phyloP scores from a whole-genome alignment of 352 stramenopile species.

The Phytopythium mirpurense region DNA sequence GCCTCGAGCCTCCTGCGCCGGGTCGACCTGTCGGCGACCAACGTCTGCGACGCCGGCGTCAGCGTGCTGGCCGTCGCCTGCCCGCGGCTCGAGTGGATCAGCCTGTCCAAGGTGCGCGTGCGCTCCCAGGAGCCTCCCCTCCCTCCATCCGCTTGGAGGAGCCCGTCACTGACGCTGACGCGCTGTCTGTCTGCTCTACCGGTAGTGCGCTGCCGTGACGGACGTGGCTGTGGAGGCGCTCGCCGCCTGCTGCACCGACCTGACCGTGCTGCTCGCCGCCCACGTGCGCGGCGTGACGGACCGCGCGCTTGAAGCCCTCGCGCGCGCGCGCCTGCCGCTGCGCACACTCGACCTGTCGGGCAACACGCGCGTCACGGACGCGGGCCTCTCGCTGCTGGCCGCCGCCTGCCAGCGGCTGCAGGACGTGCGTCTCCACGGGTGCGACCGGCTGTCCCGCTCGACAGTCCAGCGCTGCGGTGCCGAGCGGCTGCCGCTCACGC shows the following conservation, averaged over 20 bases:
- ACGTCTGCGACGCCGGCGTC: constrained; percentile 59
- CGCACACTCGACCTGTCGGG: constrained; percentile 42
- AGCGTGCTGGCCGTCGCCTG: constrained; percentile 44
- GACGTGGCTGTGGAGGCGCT: constrained; percentile 49
- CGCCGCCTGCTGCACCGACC: constrained; percentile 29
- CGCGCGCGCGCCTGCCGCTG: constrained; percentile 35
- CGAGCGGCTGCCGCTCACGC: constrained; percentile 37
- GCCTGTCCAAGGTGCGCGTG: constrained; percentile 58
- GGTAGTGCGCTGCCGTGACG: constrained; percentile 39
- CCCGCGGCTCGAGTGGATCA: constrained; percentile 34
- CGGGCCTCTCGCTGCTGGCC: constrained; percentile 31
- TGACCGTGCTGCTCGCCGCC: constrained; percentile 32
- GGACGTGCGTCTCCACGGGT: constrained; percentile 58
- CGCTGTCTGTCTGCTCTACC: not conserved
- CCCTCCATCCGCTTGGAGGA: no score
- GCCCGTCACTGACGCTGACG: no score
- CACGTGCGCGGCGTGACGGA: constrained; percentile 45
- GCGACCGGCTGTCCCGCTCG: constrained; percentile 43
- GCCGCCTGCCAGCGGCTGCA: constrained; percentile 36
- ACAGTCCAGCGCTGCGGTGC: constrained; percentile 27
- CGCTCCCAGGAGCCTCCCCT: no score
- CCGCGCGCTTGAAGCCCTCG: constrained; percentile 33
- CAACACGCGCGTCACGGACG: constrained; percentile 57
- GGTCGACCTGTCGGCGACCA: constrained; percentile 46
- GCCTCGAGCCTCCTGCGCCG: constrained; percentile 10